phyloP scores from a whole-genome alignment of 1,284 basidiomycete genomes.

The Marasmius sp. region DNA sequence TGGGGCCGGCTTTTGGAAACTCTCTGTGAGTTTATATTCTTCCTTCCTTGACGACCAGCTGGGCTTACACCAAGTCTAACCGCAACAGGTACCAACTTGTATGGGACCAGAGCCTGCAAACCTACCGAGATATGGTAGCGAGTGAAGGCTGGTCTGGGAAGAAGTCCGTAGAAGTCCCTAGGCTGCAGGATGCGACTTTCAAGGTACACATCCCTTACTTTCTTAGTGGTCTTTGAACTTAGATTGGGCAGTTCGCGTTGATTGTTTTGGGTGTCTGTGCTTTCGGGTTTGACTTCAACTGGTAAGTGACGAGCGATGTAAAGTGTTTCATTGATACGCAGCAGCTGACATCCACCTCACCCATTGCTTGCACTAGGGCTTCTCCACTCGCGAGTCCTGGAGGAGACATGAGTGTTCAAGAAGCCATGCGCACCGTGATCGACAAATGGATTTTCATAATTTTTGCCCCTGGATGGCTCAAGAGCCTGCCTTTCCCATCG shows the following conservation, averaged over 20 bases:
- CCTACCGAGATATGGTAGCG: constrained; percentile 11
- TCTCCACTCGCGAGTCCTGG: constrained; percentile 3
- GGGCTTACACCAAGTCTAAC: neutral
- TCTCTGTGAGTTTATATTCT: neutral
- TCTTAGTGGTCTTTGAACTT: neutral
- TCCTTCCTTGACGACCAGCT: neutral
- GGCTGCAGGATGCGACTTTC: constrained; percentile 5
- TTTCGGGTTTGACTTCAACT: constrained; percentile 12
- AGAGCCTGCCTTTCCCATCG: constrained; percentile 2
- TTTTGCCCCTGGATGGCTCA: constrained; percentile 9
- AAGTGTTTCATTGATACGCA: neutral
- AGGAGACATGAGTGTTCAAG: constrained; percentile 10
- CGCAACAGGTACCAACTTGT: constrained; percentile 10
- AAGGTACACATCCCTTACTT: neutral
- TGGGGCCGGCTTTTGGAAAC: constrained; percentile 16
- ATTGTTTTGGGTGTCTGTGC: constrained; percentile 10
- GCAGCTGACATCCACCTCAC: neutral
- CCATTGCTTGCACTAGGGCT: neutral
- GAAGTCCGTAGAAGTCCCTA: constrained; percentile 1
- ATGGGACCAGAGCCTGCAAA: constrained; percentile 8
- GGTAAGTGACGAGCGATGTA: neutral
- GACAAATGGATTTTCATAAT: constrained; percentile 7
- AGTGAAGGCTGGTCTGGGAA: constrained; percentile 8
- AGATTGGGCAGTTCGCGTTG: constrained; percentile 3
- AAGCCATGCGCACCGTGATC: constrained; percentile 8